Base-by-base conservation (phyloP, 495 filamentous ascomycete species). In the Aspergillus conjunctus region DNA sequence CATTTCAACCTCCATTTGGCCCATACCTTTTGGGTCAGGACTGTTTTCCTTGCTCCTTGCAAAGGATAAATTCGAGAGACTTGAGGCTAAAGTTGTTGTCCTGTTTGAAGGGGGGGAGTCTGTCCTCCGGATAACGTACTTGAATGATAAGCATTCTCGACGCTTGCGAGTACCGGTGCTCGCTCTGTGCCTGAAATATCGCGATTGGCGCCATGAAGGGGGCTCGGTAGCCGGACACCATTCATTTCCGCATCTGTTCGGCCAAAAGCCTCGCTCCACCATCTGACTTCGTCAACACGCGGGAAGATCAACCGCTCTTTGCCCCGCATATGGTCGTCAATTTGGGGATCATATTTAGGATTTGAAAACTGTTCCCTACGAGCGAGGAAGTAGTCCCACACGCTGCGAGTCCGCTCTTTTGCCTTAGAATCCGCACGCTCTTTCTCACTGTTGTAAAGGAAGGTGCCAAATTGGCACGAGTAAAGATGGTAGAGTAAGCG, bases 391-490 rank as follows among this genome's bases (percentile, higher is more conserved):
- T 98, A 97, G 59, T 91, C 87, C 94, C 95, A 99, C 3, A 97
- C 95, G 58, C 90, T 93, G 20, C 88, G 78, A n/a, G 92, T 96
- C 20, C 85, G 83, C 59, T 90, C 85, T 31, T 80, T 78, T 0
- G 91, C 88, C 2, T 79, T 79, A 7, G 84, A 81, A n/a, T 97
- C 91, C 17, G 85, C 74, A 0, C 95, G 88, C 65, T 96, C 88
- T 64, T 93, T 93, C 67, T 99, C 95, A 64, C 85, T 93, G 77
- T 99, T 96, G 76, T 88, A 96, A 41, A 99, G 79, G 70, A 99
- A 99, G 1, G 92, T 97, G 45, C 95, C 95, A 61, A 96, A 99
- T 69, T 99, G 95, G 61, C 93, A 97, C 4, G 92, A 91, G 66
- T 98, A 94, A 1, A 96, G 84, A 67, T 99, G 95, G 67, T 97